A percentile compares a stretch with the other conserved stretches of the same genome.
Conservation (phyloP, 768 basidiomycete genomes). For the Suillus variegatus region DNA sequence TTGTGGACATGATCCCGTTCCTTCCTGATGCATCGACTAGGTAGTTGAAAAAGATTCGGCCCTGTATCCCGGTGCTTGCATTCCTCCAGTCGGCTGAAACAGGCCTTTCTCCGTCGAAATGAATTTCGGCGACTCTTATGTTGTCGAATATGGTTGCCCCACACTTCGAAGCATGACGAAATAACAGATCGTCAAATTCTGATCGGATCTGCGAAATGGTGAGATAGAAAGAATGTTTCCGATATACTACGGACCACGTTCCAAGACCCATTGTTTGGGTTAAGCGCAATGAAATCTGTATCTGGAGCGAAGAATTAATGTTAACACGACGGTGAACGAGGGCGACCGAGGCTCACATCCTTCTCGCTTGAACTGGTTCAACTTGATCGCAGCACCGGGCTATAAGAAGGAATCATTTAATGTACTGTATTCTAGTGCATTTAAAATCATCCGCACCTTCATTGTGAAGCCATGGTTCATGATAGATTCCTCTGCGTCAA, state of each 20-base stretch:
- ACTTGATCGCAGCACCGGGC: slow-evolving; percentile 66
- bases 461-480: slow-evolving; percentile 48
- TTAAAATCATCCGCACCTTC: slow-evolving; percentile 36
- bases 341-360: slow-evolving; percentile 45
- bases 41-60: slow-evolving; percentile 35
- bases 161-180: slow-evolving; percentile 54
- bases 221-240: neutral
- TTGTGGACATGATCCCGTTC: slow-evolving; percentile 38
- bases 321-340: neutral
- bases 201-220: slow-evolving; percentile 47
- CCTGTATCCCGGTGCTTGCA: slow-evolving; percentile 20
- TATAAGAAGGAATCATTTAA: slow-evolving; percentile 18
- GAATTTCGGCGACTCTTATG: slow-evolving; percentile 46
- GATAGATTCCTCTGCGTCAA: slow-evolving; percentile 56
- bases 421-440: neutral
- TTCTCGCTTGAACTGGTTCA: slow-evolving; percentile 63
- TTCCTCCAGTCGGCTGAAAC: slow-evolving; percentile 29
- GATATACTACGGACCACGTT: slow-evolving; percentile 50
- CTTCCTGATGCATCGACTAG: slow-evolving; percentile 39
- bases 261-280: slow-evolving; percentile 57
- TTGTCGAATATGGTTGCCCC: slow-evolving; percentile 58
- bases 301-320: slow-evolving; percentile 34
- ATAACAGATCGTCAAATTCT: slow-evolving; percentile 59
- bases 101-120: slow-evolving; percentile 27
- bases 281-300: slow-evolving; percentile 60